Percentiles rank a stretch among this genome's conserved stretches.
Evolutionary conservation across 2,329 filamentous ascomycete species (phyloP).

Genomic region (Pseudocercospora macadamiae): DNA sequence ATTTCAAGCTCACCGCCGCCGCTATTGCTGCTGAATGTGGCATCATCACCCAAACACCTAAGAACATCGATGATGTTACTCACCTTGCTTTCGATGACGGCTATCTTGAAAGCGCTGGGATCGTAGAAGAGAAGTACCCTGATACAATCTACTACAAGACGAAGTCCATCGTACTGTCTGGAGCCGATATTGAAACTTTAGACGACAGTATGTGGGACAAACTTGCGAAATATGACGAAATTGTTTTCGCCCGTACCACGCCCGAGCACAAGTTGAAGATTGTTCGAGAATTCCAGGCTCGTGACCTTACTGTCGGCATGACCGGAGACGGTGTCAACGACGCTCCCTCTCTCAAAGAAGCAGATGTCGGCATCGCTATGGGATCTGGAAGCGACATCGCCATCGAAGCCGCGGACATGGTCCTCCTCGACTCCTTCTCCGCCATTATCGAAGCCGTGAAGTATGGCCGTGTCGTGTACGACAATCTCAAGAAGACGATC

Average conservation of each 20-base stretch:
- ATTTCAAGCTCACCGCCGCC: conserved; percentile 73
- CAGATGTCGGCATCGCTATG: conserved; percentile 64
- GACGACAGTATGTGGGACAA: conserved; percentile 71
- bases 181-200: conserved; percentile 66
- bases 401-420: conserved; percentile 65
- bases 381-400: conserved; percentile 63
- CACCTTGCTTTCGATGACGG: conserved; percentile 49
- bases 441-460: conserved; percentile 72
- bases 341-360: conserved; percentile 58
- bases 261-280: conserved; percentile 80
- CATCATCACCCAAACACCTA: conserved; percentile 62
- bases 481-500: conserved; percentile 77
- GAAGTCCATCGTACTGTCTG: conserved; percentile 61
- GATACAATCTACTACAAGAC: conserved; percentile 12
- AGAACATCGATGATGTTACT: conserved; percentile 56
- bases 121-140: conserved; percentile 22
- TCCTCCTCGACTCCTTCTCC: conserved; percentile 68
- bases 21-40: conserved; percentile 74
- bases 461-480: conserved; percentile 75
- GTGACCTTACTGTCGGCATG: conserved; percentile 60
- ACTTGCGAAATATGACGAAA: conserved; percentile 67
- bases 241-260: conserved; percentile 76
- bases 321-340: conserved; percentile 55
- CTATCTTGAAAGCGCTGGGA: conserved; percentile 35
- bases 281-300: conserved; percentile 71